Conservation (phyloP, 306 rosid genomes). For the Hippophae rhamnoides region DNA sequence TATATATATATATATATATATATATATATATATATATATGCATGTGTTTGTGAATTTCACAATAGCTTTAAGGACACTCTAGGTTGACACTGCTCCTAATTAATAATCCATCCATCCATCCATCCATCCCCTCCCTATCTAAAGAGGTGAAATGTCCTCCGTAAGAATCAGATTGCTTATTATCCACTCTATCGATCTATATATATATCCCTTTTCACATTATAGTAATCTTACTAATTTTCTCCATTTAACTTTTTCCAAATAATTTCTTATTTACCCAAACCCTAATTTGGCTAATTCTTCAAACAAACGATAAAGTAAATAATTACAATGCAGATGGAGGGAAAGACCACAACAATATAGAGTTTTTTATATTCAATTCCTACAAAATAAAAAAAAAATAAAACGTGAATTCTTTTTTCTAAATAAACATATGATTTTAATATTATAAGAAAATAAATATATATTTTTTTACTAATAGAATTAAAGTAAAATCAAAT, state of each 20-base stretch:
- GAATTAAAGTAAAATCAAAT: too few relatives aligned
- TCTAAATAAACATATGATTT: too few relatives aligned
- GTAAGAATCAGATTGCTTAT: slow-evolving; percentile 50
- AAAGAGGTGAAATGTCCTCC: slow-evolving; percentile 63
- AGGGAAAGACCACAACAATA: too few relatives aligned
- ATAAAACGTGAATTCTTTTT: too few relatives aligned
- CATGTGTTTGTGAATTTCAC: slow-evolving; percentile 16
- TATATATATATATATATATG: too few relatives aligned
- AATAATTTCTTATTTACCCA: not conserved
- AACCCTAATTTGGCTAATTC: not conserved
- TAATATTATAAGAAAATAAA: too few relatives aligned
- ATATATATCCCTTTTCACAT: slow-evolving; percentile 15
- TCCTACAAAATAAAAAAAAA: too few relatives aligned
- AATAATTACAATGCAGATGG: too few relatives aligned
- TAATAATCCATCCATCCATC: not conserved
- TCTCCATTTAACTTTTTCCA: not conserved
- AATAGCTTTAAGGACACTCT: slow-evolving; percentile 58
- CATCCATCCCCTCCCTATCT: slow-evolving; percentile 12
- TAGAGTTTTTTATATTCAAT: too few relatives aligned
- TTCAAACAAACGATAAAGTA: too few relatives aligned
- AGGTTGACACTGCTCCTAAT: slow-evolving; percentile 49
- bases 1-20: too few relatives aligned
- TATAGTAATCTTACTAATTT: not conserved
- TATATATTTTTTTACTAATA: too few relatives aligned
- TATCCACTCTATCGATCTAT: slow-evolving; percentile 46